Evolutionary conservation across 2,329 filamentous ascomycete species (phyloP).

Genomic region (Tympanopsis confertula): DNA sequence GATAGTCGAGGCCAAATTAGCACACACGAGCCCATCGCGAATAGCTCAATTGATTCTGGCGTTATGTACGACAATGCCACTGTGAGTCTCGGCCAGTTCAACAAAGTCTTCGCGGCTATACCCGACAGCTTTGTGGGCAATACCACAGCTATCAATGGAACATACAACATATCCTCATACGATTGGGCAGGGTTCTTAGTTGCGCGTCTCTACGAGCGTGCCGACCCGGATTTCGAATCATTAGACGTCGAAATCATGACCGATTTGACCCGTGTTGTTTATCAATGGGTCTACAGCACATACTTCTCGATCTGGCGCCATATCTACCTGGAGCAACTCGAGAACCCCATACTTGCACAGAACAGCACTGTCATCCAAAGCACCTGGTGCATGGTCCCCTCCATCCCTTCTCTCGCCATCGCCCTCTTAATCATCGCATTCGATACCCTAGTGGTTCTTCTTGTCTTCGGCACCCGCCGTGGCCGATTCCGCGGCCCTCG

Average conservation of each 20-base stretch:
- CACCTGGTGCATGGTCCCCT: background rate
- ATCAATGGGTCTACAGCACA: constrained; percentile 1
- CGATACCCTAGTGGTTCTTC: background rate
- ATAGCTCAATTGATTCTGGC: background rate
- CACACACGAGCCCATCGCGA: background rate
- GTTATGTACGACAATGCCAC: background rate
- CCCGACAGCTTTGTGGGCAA: background rate
- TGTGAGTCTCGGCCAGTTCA: background rate
- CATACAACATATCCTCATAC: background rate
- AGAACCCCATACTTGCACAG: background rate
- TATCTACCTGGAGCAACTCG: background rate
- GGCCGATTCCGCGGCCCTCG: background rate
- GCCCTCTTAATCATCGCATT: background rate
- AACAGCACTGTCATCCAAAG: background rate
- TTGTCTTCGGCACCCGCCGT: constrained; percentile 1
- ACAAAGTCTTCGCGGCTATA: constrained; percentile 1
- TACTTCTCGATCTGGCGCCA: background rate
- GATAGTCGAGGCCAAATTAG: background rate
- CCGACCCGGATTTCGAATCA: background rate
- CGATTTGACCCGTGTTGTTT: background rate
- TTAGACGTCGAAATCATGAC: background rate
- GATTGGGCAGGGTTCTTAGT: constrained; percentile 1
- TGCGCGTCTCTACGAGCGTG: background rate
- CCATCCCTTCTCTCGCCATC: background rate
- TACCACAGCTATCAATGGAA: background rate